Evolutionary conservation across 2,329 filamentous ascomycete species (phyloP).

Genomic region (Parastagonospora nodorum): DNA sequence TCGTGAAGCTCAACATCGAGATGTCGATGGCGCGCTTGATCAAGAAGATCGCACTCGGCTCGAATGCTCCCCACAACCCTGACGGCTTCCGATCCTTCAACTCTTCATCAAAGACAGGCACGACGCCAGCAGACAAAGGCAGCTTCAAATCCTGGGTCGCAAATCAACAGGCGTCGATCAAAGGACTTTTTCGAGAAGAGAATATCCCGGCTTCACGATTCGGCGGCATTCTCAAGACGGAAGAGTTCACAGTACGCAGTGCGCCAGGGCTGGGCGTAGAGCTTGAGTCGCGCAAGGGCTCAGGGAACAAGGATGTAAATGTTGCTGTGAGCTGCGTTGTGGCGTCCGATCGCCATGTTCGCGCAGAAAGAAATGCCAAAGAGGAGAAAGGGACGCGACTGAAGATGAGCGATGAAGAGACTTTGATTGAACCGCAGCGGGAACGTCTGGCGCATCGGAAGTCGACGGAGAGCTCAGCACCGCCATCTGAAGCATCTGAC

Average conservation of each 20-base stretch:
- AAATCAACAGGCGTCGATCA: conserved; percentile 2
- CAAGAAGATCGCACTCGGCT: conserved; percentile 25
- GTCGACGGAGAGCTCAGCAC: too few species aligned
- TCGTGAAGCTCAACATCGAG: conserved; percentile 52
- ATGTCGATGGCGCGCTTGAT: conserved; percentile 49
- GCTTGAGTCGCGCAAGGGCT: neutral
- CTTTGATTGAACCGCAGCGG: too few species aligned
- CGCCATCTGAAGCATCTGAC: too few species aligned
- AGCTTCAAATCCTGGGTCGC: conserved; percentile 1
- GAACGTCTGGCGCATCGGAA: too few species aligned
- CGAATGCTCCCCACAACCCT: neutral
- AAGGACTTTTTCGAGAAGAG: conserved; percentile 10
- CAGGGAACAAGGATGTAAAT: neutral
- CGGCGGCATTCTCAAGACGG: conserved; percentile 6
- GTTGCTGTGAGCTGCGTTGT: neutral
- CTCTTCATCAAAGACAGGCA: neutral
- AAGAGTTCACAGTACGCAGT: conserved; percentile 14
- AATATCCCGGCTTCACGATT: neutral
- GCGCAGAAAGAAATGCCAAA: too few species aligned
- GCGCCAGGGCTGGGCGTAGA: neutral
- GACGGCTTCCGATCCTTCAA: neutral
- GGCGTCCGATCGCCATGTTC: neutral
- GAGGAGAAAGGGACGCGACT: too few species aligned
- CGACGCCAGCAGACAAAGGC: conserved; percentile 7
- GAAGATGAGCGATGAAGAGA: too few species aligned